phyloP scores from a whole-genome alignment of 2,329 filamentous ascomycete species.

The Pseudogymnoascus sp. region DNA sequence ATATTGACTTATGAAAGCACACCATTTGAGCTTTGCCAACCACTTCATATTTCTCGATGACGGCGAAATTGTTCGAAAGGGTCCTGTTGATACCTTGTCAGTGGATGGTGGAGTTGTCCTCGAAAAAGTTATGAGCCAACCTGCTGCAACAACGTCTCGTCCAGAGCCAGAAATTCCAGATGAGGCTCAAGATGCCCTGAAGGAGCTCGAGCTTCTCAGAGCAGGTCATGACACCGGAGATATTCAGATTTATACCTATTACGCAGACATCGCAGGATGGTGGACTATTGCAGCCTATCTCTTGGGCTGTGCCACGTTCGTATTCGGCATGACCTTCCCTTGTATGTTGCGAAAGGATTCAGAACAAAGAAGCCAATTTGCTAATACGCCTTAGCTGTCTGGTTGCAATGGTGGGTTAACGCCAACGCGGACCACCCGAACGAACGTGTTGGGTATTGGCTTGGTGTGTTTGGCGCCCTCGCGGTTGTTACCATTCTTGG shows the following conservation, averaged over 20 bases:
- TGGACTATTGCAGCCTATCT: constrained; percentile 17
- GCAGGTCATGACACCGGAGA: constrained; percentile 13
- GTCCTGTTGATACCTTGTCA: not conserved
- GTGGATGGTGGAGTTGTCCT: not conserved
- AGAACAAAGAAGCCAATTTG: not conserved
- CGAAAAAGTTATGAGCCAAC: not conserved
- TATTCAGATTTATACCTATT: constrained; percentile 17
- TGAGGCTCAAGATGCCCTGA: not conserved
- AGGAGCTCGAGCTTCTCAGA: not conserved
- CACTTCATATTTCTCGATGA: constrained; percentile 11
- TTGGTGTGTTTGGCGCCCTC: constrained; percentile 18
- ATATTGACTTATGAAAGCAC: not conserved
- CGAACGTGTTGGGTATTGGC: constrained; percentile 15
- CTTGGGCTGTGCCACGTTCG: constrained; percentile 17
- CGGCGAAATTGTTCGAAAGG: not conserved
- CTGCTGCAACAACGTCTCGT: not conserved
- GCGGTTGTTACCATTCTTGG: not conserved
- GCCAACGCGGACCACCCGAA: constrained; percentile 18
- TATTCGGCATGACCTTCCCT: constrained; percentile 22
- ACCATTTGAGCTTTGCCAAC: constrained; percentile 15
- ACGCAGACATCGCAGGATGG: constrained; percentile 18
- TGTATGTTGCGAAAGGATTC: constrained; percentile 11
- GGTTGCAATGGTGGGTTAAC: constrained; percentile 29
- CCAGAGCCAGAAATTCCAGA: not conserved
- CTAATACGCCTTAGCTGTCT: constrained; percentile 19